phyloP scores from a whole-genome alignment of 2,329 filamentous ascomycete species.

The Trichoderma citrinoviride region DNA sequence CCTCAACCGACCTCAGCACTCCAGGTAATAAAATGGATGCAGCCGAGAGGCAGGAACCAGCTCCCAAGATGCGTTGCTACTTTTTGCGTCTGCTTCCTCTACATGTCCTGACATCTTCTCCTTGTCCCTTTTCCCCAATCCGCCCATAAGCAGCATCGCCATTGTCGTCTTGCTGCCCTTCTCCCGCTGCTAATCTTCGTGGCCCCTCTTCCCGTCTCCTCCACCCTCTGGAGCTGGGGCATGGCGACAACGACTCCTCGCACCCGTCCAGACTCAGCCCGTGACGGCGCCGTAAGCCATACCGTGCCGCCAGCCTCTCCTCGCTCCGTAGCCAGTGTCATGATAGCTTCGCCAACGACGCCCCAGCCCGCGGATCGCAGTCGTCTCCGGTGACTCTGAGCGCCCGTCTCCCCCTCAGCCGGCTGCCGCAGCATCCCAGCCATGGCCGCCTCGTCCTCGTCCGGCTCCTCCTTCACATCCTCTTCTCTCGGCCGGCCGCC shows the following conservation, averaged over 20 bases:
- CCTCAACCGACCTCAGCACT: too few relatives aligned
- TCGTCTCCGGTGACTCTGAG: slow-evolving; percentile 6
- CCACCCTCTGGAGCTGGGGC: neutral
- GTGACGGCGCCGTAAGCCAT: slow-evolving; percentile 9
- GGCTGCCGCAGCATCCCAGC: slow-evolving; percentile 25
- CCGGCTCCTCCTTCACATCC: slow-evolving; percentile 48
- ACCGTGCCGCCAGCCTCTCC: slow-evolving; percentile 9
- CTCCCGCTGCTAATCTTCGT: too few relatives aligned
- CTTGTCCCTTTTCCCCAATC: neutral
- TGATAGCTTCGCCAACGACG: slow-evolving; percentile 19
- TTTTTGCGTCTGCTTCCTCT: neutral
- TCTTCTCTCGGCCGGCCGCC: slow-evolving; percentile 44
- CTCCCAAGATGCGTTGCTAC: neutral
- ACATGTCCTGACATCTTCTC: neutral
- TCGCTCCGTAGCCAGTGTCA: slow-evolving; percentile 18
- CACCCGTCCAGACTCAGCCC: neutral
- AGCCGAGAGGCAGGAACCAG: neutral
- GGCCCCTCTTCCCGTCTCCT: neutral
- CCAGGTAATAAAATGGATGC: neutral
- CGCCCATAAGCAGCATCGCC: neutral
- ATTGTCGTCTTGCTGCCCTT: neutral
- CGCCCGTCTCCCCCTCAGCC: neutral
- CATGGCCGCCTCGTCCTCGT: slow-evolving; percentile 45
- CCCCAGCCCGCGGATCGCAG: neutral
- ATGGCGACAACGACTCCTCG: slow-evolving; percentile 9